These are phyloP conservation scores for Candida jianshihensis DNA, from an alignment of 805 yeast genomes.

Conservation along the genomic window DNA sequence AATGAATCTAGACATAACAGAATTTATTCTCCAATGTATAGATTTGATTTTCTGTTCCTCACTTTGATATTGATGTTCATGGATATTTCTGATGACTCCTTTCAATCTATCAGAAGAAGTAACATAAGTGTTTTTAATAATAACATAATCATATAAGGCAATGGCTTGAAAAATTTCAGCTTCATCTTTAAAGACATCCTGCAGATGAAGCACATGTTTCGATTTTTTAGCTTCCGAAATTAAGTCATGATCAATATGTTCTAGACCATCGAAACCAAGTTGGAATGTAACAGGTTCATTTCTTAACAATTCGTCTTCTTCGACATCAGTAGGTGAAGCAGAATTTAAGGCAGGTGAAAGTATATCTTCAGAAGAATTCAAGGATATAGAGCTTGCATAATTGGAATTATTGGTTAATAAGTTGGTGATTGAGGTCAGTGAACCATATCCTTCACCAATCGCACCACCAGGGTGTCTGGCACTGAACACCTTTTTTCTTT, in stretches of 20 bases:
- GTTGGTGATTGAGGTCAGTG: conserved; percentile 22
- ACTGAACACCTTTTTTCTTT: conserved; percentile 53
- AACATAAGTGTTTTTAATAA: conserved; percentile 5
- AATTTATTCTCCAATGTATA: conserved; percentile 21
- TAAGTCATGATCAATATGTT: background rate
- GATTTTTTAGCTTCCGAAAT: conserved; percentile 14
- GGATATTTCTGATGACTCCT: conserved; percentile 8
- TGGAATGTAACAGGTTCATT: conserved; percentile 15
- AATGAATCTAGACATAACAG: background rate
- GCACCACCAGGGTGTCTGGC: conserved; percentile 89
- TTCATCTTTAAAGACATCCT: conserved; percentile 24
- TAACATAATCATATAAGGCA: conserved; percentile 22
- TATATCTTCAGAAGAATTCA: conserved; percentile 4
- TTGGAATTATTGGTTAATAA: conserved; percentile 8
- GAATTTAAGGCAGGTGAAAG: conserved; percentile 10
- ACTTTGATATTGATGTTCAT: conserved; percentile 7
- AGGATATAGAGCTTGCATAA: conserved; percentile 5
- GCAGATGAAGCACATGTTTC: conserved; percentile 17
- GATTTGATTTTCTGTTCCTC: conserved; percentile 15
- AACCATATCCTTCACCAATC: conserved; percentile 51
- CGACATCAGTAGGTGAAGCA: conserved; percentile 5
- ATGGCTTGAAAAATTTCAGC: conserved; percentile 28
- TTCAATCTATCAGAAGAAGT: conserved; percentile 6
- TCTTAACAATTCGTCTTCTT: conserved; percentile 1
- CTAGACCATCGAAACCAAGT: conserved; percentile 11